Evolutionary conservation across 2,329 filamentous ascomycete genomes (phyloP).

Genomic region (Pseudogymnoascus sp.): DNA sequence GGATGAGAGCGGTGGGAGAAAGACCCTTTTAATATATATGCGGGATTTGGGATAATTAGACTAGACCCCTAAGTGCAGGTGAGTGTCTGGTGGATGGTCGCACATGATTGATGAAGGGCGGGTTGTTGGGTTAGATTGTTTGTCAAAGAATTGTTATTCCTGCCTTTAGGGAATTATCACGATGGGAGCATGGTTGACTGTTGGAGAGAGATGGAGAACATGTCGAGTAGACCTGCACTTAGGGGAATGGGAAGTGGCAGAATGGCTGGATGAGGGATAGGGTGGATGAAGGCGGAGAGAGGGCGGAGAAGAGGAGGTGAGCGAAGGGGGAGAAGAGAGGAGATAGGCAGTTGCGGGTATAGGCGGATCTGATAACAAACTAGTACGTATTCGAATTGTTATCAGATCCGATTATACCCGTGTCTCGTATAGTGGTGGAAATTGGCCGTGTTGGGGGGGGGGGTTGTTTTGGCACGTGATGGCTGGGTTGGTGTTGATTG

Average conservation of each 20-base stretch:
- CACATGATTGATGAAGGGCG: not conserved
- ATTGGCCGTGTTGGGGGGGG: no score
- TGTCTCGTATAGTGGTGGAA: no score
- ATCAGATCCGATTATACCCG: not conserved
- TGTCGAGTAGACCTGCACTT: conserved; percentile 6
- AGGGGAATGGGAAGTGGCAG: conserved; percentile 1
- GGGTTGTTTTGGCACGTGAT: not conserved
- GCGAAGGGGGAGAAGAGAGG: not conserved
- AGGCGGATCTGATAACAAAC: not conserved
- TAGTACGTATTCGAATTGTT: not conserved
- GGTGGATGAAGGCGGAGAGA: not conserved
- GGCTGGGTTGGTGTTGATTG: not conserved
- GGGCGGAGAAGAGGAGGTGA: not conserved
- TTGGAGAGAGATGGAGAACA: not conserved
- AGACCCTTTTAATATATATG: not conserved
- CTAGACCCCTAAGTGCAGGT: conserved; percentile 8
- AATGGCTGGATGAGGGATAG: not conserved
- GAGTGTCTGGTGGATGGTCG: not conserved
- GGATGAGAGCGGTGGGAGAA: not conserved
- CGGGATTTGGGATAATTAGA: not conserved
- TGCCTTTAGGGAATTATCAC: conserved; percentile 5
- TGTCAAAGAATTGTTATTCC: conserved; percentile 7
- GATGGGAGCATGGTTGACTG: not conserved
- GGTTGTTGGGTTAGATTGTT: not conserved
- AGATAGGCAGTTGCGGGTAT: not conserved